Evolutionary conservation across 805 yeast genomes (phyloP), one percentile per base, ranked within the genome.

Genomic region (Metschnikowia corniflorae): DNA sequence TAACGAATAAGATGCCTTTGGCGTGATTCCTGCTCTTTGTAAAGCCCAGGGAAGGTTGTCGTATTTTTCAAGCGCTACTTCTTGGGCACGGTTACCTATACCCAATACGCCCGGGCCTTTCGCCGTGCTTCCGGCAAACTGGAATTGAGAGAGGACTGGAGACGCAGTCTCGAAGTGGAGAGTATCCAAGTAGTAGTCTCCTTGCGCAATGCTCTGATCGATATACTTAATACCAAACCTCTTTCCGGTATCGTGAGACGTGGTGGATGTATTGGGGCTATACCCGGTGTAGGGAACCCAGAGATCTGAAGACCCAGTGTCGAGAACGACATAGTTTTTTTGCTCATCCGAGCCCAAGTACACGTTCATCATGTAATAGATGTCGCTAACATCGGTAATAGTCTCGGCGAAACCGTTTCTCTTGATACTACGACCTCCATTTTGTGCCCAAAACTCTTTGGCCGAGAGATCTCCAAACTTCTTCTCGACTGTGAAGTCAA

Each of bases 11-110:
- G 75, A 75, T 26, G 69, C 68, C 31, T 71, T 68, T 27, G 69
- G 49, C 37, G 77, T 82, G 30, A 73, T 49, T 0, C 88, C 89
- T 35, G 74, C 73, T 22, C 63, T 53, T 32, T 70, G 77, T 64
- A 86, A 58, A 39, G 72, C 71, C 42, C 69, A 46, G 0, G 95
- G 95, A 41, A 86, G 62, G 57, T 86, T 86, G 33, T 37, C 36
- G 22, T 37, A 37, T 22, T 31, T 31, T 12, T 22, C 26, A 13
- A 10, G 33, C 3, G 33, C 31, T 7, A 27, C 38, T 16, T 37
- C 40, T 12, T 17, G 29, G 26, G 30, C 33, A 26, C 26, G 31
- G 29, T 37, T 39, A 6, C 37, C 47, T 6, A 43, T 27, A 1
- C 44, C 49, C 29, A 38, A 37, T 5, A 45, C 37, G 2, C 47